Base-by-base conservation (phyloP, 108 stramenopile genomes). In the Skeletonema potamos region DNA sequence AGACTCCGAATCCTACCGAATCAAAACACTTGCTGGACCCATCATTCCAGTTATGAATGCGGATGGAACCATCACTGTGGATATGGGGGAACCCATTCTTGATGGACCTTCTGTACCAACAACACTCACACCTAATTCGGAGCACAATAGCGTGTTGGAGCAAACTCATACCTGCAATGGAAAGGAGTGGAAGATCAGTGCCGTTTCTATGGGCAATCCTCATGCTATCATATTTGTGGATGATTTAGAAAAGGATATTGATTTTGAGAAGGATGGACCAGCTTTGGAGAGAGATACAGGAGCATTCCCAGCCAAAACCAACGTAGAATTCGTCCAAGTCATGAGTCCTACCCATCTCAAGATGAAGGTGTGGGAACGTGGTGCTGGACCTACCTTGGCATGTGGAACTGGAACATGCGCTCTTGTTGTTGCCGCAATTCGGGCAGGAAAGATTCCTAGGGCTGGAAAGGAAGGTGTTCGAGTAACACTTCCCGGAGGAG, bases 351-450 rank as follows among this genome's bases (percentile, higher is more conserved):
- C 67, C 12, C 97, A 96, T 84, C 73, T 98, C 51, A 91, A 90
- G 58, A 98, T 98, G 97, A 94, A 95, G 82, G 95, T 96, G 3
- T 99, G 96, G 96, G 98, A 99, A 70, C 88, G 98, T 27, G 98
- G 98, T 37, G 96, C 96, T 17, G 98, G 98, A 24, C 96, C 95
- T 13, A 99, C 98, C 0, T 81, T 98, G 44, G 98, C 98, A 6
- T 99, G 97, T 78, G 98, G 98, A 13, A 99, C 98, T 2, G 98
- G 98, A 22, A 87, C 98, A 6, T 99, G 98, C 73, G 98, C 98
- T 37, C 68, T 97, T 57, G 89, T 85, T 27, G 95, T 99, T 20
- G 97, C 98, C 12, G 96, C 94, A 34, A 92, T 96, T 65, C 87
- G 92, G 28, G 92, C 94, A 10, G 87, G 85, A 1, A 92, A 93